Evolutionary conservation across 2,329 filamentous ascomycete species (phyloP), one percentile per base, ranked within the genome.

Genomic region (Nemania diffusa): DNA sequence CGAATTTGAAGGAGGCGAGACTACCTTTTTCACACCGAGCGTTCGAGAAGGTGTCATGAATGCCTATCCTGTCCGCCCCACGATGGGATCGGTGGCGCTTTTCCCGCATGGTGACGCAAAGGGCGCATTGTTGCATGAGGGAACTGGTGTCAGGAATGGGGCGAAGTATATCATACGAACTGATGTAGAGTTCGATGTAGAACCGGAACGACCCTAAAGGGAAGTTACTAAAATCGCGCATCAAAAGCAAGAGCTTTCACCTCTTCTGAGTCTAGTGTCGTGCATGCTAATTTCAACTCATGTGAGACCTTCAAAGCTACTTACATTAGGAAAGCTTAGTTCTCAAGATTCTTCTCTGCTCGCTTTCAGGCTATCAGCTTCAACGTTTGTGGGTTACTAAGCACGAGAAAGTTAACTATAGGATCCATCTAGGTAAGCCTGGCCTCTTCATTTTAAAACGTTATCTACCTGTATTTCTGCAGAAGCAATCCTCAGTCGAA

Each of bases 1-100:
- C 68, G 90, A 92, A 64, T 92, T 92, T 60, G 87, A 90, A 70
- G 89, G 88, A 9, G 90, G 90, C 26, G 90, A 92, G 76, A 92
- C 90, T 0, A 91, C 89, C 0, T 92, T 91, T 73, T 92, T 92
- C 76, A 77, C 91, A 4, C 90, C 90, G 0, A 88, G 86, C 4
- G 82, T 85, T 0, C 81, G 84, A 20, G 90, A 92, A 69, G 90
- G 90, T 0, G 84, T 84, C 0, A 83, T 92, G 70, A 91, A 92
- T 71, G 90, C 90, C 0, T 91, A 92, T 71, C 88, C 89, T 0
- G 85, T 92, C 0, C 85, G 87, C 62, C 90, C 90, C 0, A 85
- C 91, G 9, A 90, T 91, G 85, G 90, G 90, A 4, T 85, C 84
- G 52, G 87, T 91, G 0, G 89, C 89, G 0, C 81, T 92, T 2